Evolutionary conservation across 2,329 filamentous ascomycete species (phyloP), one percentile per base, ranked within the genome.

Genomic region (Neofusicoccum ribis): DNA sequence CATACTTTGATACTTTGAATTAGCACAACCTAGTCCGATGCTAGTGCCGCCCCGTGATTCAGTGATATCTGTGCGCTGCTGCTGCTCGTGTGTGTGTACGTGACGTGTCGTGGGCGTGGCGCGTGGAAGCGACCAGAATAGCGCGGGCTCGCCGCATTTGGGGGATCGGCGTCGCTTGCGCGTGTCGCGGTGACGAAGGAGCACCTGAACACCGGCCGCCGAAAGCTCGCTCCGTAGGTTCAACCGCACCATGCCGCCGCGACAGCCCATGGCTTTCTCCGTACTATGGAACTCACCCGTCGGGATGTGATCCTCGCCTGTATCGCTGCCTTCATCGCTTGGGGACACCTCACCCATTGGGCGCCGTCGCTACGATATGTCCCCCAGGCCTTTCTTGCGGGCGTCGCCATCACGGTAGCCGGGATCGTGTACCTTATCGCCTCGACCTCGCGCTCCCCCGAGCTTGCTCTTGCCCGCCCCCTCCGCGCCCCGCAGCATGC

Each of bases 301-400:
- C 75, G 76, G 75, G 85, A 93, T 85, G 84, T 89, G 78, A 84
- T 87, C 76, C 78, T 91, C 78, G 88, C 88, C 77, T 85, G 84
- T 77, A 77, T 90, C 76, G 88, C 85, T 77, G 85, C 84, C 77
- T 92, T 97, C 79, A 83, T 97, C 76, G 89, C 92, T 76, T 98
- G 94, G 94, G 91, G 91, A 68, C 89, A 93, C 77, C 85, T 90
- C 67, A 89, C 92, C 70, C 89, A 91, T 81, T 96, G 91, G 89
- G 83, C 93, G 72, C 93, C 94, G 36, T 81, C 88, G 66, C 82
- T 98, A 70, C 92, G 92, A 77, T 96, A 91, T 85, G 84, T 91
- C 47, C 91, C 91, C 72, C 91, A 96, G 78, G 92, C 93, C 71
- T 92, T 98, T 76, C 81, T 90, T 69, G 79, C 86, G 69, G 94